Evolutionary conservation across 495 filamentous ascomycete species (phyloP), one percentile per base, ranked within the genome.

Genomic region (Entonaema liquescens): DNA sequence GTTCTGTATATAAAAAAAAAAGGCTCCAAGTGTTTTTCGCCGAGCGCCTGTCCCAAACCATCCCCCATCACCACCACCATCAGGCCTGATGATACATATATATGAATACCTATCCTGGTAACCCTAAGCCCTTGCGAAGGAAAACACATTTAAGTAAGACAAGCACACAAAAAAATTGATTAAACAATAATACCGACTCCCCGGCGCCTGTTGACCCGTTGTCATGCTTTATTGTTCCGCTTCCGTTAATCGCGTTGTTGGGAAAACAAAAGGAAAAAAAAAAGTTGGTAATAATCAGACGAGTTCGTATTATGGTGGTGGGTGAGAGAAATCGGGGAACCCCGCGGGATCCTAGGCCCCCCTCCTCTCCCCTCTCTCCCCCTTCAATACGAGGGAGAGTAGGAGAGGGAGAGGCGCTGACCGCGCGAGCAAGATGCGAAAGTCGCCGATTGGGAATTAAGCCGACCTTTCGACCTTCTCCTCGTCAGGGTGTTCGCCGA

Each of bases 401-500:
- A 33, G 31, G 31, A 33, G 31, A 9, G 31, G 29, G 29, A 31
- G 31, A 9, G 31, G 5, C 31, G 31, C 6, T 9, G 31, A 9
- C 31, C 31, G 31, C 11, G 29, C 7, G 7, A 31, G 31, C 11
- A 6, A 33, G 31, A 33, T 33, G 31, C 7, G 6, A 33, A 50
- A 62, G 60, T 36, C 21, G n/a, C 12, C 61, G 60, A 52, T 33
- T 54, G 12, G 26, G 21, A 65, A 57, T 73, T 28, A 73, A 21
- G 58, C 55, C 19, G 67, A 64, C 55, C 59, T 52, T 23, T 70
- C 60, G 23, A 65, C 40, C 59, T 77, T 83, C 38, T 78, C 76
- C 23, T 73, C 80, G 9, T 79, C 78, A 47, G 77, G 71, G 52
- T 80, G 79, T 55, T 74, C 64, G 60, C 64, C 77, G 13, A 73